Percentiles rank a stretch among this genome's conserved stretches.
Conservation (phyloP, 2,329 filamentous ascomycete species). For the Ophiocordyceps camponoti-leonardi region DNA sequence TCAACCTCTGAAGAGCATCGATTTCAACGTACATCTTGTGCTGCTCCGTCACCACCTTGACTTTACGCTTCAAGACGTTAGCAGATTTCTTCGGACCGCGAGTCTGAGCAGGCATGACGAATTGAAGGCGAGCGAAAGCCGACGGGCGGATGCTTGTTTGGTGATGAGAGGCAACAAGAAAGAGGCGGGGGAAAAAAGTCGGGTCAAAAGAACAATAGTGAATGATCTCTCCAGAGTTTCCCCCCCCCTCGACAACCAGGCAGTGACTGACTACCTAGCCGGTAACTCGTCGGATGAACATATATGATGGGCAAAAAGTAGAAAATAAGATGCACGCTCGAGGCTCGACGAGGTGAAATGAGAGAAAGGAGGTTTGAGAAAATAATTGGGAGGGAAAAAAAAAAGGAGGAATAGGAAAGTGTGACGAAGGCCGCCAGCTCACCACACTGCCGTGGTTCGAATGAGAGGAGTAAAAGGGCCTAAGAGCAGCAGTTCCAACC, state of each 20-base stretch:
- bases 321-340: no score
- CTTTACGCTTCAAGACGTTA: slow-evolving; percentile 50
- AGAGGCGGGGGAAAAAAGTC: background rate
- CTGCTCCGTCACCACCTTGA: slow-evolving; percentile 91
- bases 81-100: slow-evolving; percentile 2
- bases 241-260: background rate
- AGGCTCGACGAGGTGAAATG: no score
- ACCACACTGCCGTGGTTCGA: background rate
- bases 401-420: background rate
- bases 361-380: no score
- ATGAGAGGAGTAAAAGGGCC: background rate
- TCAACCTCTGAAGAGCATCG: background rate
- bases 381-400: background rate
- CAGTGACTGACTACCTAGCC: no score
- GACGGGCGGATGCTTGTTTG: no score
- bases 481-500: no score
- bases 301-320: no score
- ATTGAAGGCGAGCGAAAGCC: background rate
- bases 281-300: no score
- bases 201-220: background rate
- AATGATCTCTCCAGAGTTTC: background rate
- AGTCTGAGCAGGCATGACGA: background rate
- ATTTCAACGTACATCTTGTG: slow-evolving; percentile 53
- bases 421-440: background rate
- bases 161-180: background rate